phyloP scores from a whole-genome alignment of 2,329 filamentous ascomycete species.

The Fusarium annulatum region DNA sequence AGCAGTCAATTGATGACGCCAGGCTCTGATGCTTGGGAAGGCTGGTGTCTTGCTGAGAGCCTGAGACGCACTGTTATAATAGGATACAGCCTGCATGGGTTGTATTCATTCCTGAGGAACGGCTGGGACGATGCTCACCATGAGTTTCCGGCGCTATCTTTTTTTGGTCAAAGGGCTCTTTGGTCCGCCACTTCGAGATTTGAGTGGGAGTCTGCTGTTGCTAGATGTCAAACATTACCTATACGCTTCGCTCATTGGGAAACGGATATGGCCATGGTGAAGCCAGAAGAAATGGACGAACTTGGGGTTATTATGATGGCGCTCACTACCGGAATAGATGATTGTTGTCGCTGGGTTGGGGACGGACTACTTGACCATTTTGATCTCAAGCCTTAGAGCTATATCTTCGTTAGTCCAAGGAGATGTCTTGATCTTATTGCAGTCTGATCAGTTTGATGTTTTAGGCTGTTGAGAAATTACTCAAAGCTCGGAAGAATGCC shows the following conservation, averaged over 20 bases:
- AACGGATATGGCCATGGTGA: not conserved
- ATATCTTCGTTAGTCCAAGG: not conserved
- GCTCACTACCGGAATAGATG: not conserved
- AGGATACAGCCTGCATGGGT: not conserved
- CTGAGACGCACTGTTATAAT: not conserved
- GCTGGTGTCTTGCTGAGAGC: not conserved
- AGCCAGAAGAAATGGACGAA: not conserved
- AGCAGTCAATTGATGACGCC: not conserved
- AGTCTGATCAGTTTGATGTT: too few species aligned
- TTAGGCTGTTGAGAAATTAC: too few species aligned
- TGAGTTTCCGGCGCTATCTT: not conserved
- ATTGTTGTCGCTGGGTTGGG: not conserved
- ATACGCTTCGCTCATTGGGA: not conserved
- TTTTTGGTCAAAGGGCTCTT: not conserved
- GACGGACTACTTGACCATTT: fast-evolving
- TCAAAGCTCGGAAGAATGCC: too few species aligned
- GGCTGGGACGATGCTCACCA: not conserved
- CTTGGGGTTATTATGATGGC: not conserved
- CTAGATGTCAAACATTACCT: not conserved
- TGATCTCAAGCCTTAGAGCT: not conserved
- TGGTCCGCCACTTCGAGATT: not conserved
- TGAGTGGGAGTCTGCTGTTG: not conserved
- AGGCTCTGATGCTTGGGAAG: not conserved
- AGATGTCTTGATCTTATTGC: too few species aligned
- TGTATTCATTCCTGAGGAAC: not conserved